These are phyloP conservation scores for Pogostemon cablin DNA, from an alignment of 257 asterid genomes.

Conservation along the genomic window DNA sequence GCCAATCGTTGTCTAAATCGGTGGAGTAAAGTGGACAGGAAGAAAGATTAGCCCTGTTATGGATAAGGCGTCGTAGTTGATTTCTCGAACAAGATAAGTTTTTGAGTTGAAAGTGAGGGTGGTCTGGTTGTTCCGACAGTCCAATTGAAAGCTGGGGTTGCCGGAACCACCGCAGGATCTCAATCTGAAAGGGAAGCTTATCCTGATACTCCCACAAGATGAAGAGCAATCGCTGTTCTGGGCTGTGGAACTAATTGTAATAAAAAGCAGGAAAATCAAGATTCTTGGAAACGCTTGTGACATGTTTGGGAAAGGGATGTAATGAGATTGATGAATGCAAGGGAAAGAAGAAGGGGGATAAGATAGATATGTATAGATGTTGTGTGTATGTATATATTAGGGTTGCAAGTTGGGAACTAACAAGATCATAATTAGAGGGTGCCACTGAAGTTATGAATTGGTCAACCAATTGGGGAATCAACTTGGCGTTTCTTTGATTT, in stretches of 20 bases:
- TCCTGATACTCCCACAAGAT: conserved; percentile 47
- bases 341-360: too few relatives aligned
- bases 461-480: too few relatives aligned
- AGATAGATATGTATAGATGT: too few relatives aligned
- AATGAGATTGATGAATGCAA: not conserved
- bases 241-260: conserved; percentile 29
- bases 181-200: conserved; percentile 48
- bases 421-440: too few relatives aligned
- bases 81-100: conserved; percentile 38
- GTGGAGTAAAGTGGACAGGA: too few relatives aligned
- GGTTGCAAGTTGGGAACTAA: too few relatives aligned
- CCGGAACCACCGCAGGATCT: conserved; percentile 40
- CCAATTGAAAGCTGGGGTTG: conserved; percentile 35
- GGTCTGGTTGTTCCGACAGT: conserved; percentile 48
- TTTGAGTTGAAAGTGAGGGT: conserved; percentile 29
- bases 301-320: too few relatives aligned
- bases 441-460: too few relatives aligned
- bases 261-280: conserved; percentile 35
- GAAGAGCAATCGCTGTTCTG: conserved; percentile 41
- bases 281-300: not conserved
- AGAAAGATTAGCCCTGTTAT: not conserved
- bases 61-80: conserved; percentile 39
- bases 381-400: too few relatives aligned
- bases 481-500: too few relatives aligned
- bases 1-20: too few relatives aligned